Evolutionary conservation across 2,329 filamentous ascomycete genomes (phyloP), one percentile per base, ranked within the genome.

Genomic region (Sporothrix pseudoabietina): DNA sequence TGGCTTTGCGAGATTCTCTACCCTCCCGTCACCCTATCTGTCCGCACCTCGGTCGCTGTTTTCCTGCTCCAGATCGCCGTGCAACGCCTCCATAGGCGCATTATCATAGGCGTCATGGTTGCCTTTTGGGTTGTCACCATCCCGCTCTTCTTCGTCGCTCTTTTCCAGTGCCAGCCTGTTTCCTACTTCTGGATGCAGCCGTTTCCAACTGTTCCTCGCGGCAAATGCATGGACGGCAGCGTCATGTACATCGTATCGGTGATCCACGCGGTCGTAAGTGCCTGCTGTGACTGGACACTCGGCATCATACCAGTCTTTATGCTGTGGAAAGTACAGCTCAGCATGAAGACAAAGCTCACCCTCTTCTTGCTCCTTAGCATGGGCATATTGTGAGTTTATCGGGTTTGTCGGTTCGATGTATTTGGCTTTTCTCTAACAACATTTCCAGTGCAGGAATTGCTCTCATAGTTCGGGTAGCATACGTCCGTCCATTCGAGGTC

Each of bases 301-400:
- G 86, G 84, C 1, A 77, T 86, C 3, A 77, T 88, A 4, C 87
- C 87, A 0, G 81, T 87, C 7, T 82, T 83, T 14, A 82, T 88
- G 54, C 80, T 88, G 0, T 87, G 85, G 84, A 79, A 83, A 26
- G 80, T 87, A 49, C 82, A 85, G 73, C 85, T 88, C 79, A 84
- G 83, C 57, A 78, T 78, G 54, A 80, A 81, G 52, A 85, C 83
- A 3, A 87, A 87, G 76, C 71, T 83, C 6, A 80, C 83, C 19
- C 80, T 88, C 39, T 83, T 82, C 4, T 76, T 83, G 2, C 82
- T 89, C 66, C 78, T 88, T 2, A 82, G 84, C 55, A 83, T 88
- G 79, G 86, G 83, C 14, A 82, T 86, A 74, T 77, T 87, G 85
- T 87, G 79, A 78, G 82, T 78, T 3, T 22, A 47, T 26, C 35